phyloP scores from a whole-genome alignment of 139 green algal genomes.

The Eudorina sp. region DNA sequence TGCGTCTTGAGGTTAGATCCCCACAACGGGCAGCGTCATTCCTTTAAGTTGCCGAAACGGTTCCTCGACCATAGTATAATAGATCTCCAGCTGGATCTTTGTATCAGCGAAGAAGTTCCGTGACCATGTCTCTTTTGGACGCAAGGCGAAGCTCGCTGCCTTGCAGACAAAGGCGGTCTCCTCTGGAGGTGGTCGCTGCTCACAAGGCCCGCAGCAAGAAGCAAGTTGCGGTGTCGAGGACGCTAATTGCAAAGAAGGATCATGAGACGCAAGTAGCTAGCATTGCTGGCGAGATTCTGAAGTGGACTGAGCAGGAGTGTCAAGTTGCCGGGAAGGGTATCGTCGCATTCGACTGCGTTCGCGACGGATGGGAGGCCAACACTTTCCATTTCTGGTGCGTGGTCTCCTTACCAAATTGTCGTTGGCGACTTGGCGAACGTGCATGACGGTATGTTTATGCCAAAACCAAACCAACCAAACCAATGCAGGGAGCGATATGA shows the following conservation, averaged over 20 bases:
- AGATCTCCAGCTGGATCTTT: too few relatives aligned
- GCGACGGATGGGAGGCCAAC: conserved; percentile 65
- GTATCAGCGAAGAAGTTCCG: too few relatives aligned
- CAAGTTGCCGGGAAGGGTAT: conserved; percentile 66
- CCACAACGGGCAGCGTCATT: too few relatives aligned
- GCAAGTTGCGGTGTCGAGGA: conserved; percentile 79
- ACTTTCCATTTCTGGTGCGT: conserved; percentile 79
- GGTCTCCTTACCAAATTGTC: background rate
- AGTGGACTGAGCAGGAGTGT: conserved; percentile 54
- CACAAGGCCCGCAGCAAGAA: background rate
- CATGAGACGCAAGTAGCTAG: conserved; percentile 55
- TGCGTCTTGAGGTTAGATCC: too few relatives aligned
- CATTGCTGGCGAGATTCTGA: conserved; percentile 64
- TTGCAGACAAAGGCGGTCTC: background rate
- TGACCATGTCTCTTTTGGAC: background rate
- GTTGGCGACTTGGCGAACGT: too few relatives aligned
- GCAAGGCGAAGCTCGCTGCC: background rate
- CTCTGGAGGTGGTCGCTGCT: background rate
- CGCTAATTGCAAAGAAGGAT: conserved; percentile 70
- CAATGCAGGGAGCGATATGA: conserved; percentile 74
- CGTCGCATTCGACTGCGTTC: conserved; percentile 57
- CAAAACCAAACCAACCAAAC: conserved; percentile 1
- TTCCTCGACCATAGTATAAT: too few relatives aligned
- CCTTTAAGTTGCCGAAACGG: too few relatives aligned
- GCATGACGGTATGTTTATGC: background rate